phyloP scores from a whole-genome alignment of 2,329 filamentous ascomycete species.

The Apiospora rasikravindrae region DNA sequence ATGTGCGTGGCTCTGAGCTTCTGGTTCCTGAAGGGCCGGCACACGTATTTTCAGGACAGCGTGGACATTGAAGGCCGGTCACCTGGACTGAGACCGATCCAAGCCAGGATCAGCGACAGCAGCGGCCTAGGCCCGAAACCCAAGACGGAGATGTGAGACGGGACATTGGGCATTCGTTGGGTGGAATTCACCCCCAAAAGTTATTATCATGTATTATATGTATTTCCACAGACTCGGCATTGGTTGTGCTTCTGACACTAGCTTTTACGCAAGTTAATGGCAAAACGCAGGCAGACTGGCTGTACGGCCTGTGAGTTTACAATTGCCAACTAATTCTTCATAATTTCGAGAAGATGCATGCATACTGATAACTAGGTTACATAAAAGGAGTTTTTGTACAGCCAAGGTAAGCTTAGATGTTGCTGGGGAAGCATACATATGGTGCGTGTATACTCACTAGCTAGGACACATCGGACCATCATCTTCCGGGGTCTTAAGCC shows the following conservation, averaged over 20 bases:
- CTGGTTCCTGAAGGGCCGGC: conserved; percentile 54
- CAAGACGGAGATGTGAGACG: not conserved
- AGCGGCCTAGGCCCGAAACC: not conserved
- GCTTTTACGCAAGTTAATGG: not conserved
- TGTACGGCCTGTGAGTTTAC: not conserved
- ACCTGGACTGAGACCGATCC: not conserved
- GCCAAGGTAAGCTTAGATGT: not conserved
- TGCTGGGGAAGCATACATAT: not conserved
- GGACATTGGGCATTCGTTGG: not conserved
- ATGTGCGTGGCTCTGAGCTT: conserved; percentile 54
- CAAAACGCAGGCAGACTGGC: not conserved
- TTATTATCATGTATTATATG: not conserved
- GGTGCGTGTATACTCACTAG: not conserved
- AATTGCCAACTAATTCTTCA: not conserved
- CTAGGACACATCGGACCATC: not conserved
- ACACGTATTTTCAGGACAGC: conserved; percentile 37
- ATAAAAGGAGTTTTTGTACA: not conserved
- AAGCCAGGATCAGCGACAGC: not conserved
- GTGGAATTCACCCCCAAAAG: not conserved
- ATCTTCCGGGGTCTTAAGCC: not conserved
- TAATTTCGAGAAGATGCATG: not conserved
- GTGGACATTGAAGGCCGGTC: not conserved
- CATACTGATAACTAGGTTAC: not conserved
- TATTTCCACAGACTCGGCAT: not conserved
- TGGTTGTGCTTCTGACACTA: not conserved